phyloP scores from a whole-genome alignment of 495 filamentous ascomycete species.

The Talaromyces adpressus region DNA sequence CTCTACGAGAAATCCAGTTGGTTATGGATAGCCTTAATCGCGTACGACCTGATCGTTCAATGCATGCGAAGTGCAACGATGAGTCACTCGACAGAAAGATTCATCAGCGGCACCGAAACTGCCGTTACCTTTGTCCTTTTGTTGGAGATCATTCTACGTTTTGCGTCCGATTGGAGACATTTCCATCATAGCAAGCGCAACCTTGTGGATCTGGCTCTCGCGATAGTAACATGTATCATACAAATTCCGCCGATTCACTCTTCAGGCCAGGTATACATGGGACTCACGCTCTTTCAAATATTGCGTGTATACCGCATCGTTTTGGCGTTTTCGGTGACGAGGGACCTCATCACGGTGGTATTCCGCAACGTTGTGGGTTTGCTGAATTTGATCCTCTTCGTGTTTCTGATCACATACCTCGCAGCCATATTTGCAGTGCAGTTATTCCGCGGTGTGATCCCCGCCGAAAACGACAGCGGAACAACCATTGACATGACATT shows the following conservation, averaged over 20 bases:
- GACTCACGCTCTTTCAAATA: slow-evolving; percentile 91
- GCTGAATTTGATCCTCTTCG: slow-evolving; percentile 89
- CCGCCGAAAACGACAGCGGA: slow-evolving; percentile 46
- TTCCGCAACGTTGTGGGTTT: slow-evolving; percentile 90
- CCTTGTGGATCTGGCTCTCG: slow-evolving; percentile 72
- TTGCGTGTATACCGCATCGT: slow-evolving; percentile 88
- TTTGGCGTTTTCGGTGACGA: slow-evolving; percentile 77
- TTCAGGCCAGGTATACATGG: slow-evolving; percentile 73
- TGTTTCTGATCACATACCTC: slow-evolving; percentile 91
- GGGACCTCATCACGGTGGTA: slow-evolving; percentile 76
- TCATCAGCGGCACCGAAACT: slow-evolving; percentile 63
- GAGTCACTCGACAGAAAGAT: slow-evolving; percentile 42
- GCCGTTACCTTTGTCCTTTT: slow-evolving; percentile 74
- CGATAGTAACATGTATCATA: slow-evolving; percentile 74
- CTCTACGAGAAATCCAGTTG: slow-evolving; percentile 65
- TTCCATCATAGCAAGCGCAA: slow-evolving; percentile 71
- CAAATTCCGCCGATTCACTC: slow-evolving; percentile 75
- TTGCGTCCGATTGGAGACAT: slow-evolving; percentile 67
- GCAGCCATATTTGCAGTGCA: slow-evolving; percentile 91
- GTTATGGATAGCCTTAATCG: slow-evolving; percentile 78
- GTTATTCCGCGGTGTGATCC: slow-evolving; percentile 83
- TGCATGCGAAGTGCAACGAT: slow-evolving; percentile 69
- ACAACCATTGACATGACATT: slow-evolving; percentile 64
- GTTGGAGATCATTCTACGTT: slow-evolving; percentile 74
- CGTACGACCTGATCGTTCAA: slow-evolving; percentile 68